Conservation (phyloP, 768 basidiomycete species). For the Tulasnella sp. region DNA sequence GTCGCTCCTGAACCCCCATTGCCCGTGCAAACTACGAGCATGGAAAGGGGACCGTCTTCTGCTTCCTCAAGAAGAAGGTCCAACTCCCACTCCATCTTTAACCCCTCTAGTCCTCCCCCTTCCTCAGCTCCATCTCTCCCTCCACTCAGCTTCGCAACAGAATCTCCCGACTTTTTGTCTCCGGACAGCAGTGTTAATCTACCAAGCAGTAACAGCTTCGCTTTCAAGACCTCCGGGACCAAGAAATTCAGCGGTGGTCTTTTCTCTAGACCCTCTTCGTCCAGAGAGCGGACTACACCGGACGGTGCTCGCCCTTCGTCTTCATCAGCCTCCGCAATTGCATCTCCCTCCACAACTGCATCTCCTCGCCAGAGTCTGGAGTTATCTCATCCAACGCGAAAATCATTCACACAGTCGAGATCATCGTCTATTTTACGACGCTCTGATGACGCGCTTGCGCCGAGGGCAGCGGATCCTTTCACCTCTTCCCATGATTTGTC, state of each 20-base stretch:
- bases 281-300: not conserved
- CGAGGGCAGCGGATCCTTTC: not conserved
- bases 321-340: not conserved
- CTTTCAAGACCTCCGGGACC: not conserved
- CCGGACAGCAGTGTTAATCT: not conserved
- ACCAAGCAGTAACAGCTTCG: not conserved
- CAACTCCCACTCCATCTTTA: not conserved
- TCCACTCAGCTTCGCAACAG: slow-evolving; percentile 1
- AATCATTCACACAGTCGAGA: not conserved
- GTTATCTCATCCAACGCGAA: not conserved
- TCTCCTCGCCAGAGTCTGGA: not conserved
- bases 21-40: not conserved
- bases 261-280: not conserved
- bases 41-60: not conserved
- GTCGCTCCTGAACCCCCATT: not conserved
- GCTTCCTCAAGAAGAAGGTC: not conserved
- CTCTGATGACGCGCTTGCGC: not conserved
- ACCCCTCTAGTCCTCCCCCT: not conserved
- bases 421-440: not conserved
- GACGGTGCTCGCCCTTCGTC: not conserved
- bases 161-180: not conserved
- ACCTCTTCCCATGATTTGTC: not conserved
- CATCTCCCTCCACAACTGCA: not conserved
- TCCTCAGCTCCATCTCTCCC: not conserved
- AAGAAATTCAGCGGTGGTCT: slow-evolving; percentile 21